These are phyloP conservation scores for Candida ficus DNA, from an alignment of 805 yeast species.

Conservation along the genomic window DNA sequence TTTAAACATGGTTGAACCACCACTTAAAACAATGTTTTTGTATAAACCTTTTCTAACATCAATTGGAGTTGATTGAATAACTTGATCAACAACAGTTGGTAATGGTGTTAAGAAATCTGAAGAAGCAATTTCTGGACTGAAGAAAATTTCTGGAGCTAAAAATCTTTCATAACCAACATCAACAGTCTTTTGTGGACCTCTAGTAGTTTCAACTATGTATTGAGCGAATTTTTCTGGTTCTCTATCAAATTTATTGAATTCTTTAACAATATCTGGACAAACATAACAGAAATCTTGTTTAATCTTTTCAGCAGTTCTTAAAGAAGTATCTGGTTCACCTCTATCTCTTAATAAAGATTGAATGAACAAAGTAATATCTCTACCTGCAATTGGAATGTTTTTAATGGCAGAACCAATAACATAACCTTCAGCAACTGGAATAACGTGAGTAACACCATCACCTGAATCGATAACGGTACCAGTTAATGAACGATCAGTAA, in stretches of 20 bases:
- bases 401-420: constrained; percentile 97
- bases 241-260: constrained; percentile 89
- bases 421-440: constrained; percentile 98
- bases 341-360: constrained; percentile 93
- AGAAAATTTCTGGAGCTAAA: constrained; percentile 98
- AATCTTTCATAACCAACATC: constrained; percentile 98
- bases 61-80: constrained; percentile 91
- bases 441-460: constrained; percentile 98
- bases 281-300: constrained; percentile 97
- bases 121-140: constrained; percentile 95
- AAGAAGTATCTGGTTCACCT: constrained; percentile 90
- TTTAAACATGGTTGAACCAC: constrained; percentile 98
- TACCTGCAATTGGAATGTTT: constrained; percentile 97
- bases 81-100: constrained; percentile 93
- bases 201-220: constrained; percentile 74
- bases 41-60: constrained; percentile 97
- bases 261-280: constrained; percentile 95
- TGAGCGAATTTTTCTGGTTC: constrained; percentile 93
- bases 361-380: constrained; percentile 92
- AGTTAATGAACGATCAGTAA: constrained; percentile 88
- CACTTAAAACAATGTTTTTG: constrained; percentile 91
- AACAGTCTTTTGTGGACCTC: constrained; percentile 55
- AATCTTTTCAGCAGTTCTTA: constrained; percentile 94
- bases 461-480: constrained; percentile 99
- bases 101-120: constrained; percentile 93